Base-by-base conservation (phyloP, 169 alveolate species). In the Cryptosporidium meleagridis region DNA sequence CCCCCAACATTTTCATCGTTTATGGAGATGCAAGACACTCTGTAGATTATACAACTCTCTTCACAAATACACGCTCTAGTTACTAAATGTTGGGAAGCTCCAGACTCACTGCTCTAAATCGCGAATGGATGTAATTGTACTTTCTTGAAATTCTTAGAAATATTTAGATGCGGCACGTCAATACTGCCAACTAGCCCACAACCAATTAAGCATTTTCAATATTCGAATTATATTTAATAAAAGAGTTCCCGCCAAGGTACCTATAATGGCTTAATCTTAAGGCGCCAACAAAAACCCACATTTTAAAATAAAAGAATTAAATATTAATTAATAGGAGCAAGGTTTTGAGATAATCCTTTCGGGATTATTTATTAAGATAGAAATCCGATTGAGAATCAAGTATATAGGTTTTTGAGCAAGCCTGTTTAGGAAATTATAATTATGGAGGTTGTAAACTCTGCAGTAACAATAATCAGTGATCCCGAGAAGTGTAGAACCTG, bases 401-500 rank as follows among this genome's bases (percentile, higher is more conserved):
- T 55, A 21, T 55, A 26, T 55, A 39, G 62, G 62, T 44, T 45
- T 69, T 69, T 26, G 67, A 55, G 35, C 14, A 55, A 55, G 67
- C 35, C 7, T 55, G 67, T 2, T 26, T 39, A 55, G 21, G 37
- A 55, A 55, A 70, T 8, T 37, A 80, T 80, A 55, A 70, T 8
- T 37, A 80, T 80, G 89, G 89, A 80, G 37, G 89, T 80, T 69
- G 89, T 80, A 23, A 80, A 80, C 31, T 80, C 89, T 14, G 89
- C 89, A 62, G 89, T 80, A 41, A 80, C 89, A 21, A 80, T 80
- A 44, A 80, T 80, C 14, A 80, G 80, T 41, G 89, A 80, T 37
- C 89, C 89, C 4, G 89, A 80, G 48, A 80, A 80, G 35, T 80
- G 89, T 67, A 80, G 89, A 80, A 80, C 89, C n/a, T 80, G 89